These are phyloP conservation scores for Quercus suber DNA, from an alignment of 306 rosid genomes.

Conservation along the genomic window DNA sequence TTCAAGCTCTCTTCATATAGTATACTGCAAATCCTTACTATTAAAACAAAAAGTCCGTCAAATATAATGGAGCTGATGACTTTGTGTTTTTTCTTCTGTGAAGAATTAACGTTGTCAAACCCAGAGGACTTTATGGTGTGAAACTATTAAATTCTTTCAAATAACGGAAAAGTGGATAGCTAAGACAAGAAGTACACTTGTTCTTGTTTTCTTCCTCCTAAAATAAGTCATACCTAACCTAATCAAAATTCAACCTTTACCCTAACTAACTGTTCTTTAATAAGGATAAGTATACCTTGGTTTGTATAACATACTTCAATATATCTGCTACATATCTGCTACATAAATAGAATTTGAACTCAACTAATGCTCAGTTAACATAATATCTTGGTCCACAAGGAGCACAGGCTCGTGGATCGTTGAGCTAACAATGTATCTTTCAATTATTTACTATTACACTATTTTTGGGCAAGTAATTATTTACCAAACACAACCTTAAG, in stretches of 20 bases:
- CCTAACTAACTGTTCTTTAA: slow-evolving; percentile 31
- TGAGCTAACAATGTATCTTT: slow-evolving; percentile 18
- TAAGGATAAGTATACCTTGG: background rate
- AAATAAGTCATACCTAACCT: slow-evolving; percentile 36
- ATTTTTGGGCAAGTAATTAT: background rate
- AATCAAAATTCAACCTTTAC: slow-evolving; percentile 38
- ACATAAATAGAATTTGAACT: background rate
- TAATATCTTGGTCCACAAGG: slow-evolving; percentile 5
- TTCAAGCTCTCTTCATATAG: no score
- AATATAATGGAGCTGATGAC: slow-evolving; percentile 9
- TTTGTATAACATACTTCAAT: background rate
- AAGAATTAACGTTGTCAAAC: slow-evolving; percentile 4
- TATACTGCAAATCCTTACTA: no score
- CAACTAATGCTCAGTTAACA: background rate
- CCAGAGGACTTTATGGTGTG: background rate
- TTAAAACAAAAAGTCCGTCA: background rate
- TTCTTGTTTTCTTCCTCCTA: background rate
- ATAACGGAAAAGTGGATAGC: slow-evolving; percentile 20
- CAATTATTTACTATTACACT: no score
- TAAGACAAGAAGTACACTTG: slow-evolving; percentile 11
- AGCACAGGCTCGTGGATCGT: slow-evolving; percentile 23
- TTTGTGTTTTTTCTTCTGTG: background rate
- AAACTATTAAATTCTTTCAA: slow-evolving; percentile 10
- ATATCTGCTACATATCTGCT: background rate
- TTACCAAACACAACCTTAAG: background rate